Evolutionary conservation across 306 rosid genomes (phyloP).

Genomic region (Phaseolus lunatus): DNA sequence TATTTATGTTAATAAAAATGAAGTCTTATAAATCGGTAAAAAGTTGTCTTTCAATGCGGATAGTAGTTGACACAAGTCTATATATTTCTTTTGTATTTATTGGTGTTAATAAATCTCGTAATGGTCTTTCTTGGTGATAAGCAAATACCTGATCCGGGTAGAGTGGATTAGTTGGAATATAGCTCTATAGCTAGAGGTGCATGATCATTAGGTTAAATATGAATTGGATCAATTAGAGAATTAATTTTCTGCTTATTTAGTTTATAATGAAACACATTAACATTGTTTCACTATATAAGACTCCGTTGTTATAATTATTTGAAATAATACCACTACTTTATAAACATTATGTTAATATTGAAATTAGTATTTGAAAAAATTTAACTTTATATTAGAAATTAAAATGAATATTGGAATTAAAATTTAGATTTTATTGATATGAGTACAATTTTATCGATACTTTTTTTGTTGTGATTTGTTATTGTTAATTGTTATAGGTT

Average conservation of each 20-base stretch:
- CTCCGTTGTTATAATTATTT: neutral
- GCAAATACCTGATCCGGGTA: neutral
- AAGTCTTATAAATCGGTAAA: too few relatives aligned
- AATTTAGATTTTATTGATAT: too few relatives aligned
- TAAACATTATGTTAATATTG: too few relatives aligned
- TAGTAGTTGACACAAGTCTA: neutral
- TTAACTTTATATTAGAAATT: too few relatives aligned
- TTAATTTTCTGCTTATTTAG: neutral
- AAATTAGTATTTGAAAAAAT: too few relatives aligned
- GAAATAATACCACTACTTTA: too few relatives aligned
- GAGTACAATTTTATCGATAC: too few relatives aligned
- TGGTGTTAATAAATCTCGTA: neutral
- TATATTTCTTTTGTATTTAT: neutral
- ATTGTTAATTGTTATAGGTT: too few relatives aligned
- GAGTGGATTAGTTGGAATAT: neutral
- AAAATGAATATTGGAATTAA: too few relatives aligned
- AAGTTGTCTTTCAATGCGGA: too few relatives aligned
- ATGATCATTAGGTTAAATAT: neutral
- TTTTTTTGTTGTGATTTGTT: too few relatives aligned
- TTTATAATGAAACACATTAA: neutral
- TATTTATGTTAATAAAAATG: too few relatives aligned
- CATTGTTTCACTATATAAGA: neutral
- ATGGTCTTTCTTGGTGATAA: neutral
- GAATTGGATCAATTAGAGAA: neutral
- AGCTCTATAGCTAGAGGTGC: neutral